phyloP scores from a whole-genome alignment of 768 basidiomycete genomes.

The Favolaschia claudopus region DNA sequence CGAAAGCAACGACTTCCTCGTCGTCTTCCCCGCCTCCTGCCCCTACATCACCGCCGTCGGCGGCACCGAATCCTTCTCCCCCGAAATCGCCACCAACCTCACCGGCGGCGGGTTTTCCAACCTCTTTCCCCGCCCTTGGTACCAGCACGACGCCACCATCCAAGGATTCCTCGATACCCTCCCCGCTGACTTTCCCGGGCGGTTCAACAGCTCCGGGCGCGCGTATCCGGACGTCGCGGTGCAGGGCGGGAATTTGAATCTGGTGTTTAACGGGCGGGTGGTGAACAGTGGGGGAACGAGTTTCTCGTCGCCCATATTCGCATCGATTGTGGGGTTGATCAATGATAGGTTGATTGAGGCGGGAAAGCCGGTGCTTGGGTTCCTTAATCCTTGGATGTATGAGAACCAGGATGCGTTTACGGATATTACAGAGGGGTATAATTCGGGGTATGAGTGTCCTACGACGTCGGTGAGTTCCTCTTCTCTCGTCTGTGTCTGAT shows the following conservation, averaged over 20 bases:
- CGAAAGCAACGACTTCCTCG: conserved; percentile 34
- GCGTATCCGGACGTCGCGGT: conserved; percentile 25
- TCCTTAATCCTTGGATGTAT: too few species aligned
- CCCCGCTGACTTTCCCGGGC: conserved; percentile 1
- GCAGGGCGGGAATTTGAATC: conserved; percentile 17
- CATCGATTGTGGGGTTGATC: too few species aligned
- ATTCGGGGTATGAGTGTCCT: too few species aligned
- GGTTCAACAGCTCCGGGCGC: conserved; percentile 18
- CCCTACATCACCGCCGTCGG: conserved; percentile 11
- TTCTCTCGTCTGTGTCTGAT: too few species aligned
- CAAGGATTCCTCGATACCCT: conserved; percentile 30
- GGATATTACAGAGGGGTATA: too few species aligned
- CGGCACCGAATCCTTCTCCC: not conserved
- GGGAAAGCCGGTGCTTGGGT: too few species aligned
- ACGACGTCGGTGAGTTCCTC: too few species aligned
- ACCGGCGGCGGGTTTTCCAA: conserved; percentile 50
- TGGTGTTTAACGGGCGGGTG: too few species aligned
- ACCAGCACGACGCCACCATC: conserved; percentile 40
- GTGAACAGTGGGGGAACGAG: too few species aligned
- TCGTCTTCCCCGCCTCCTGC: conserved; percentile 21
- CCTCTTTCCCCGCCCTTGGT: conserved; percentile 40
- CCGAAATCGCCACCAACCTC: conserved; percentile 2
- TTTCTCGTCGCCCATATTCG: too few species aligned
- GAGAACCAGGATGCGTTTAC: too few species aligned
- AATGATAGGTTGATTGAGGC: too few species aligned